Conservation (phyloP, 1,139 yeast species). For the Blastobotrys aristatus region DNA sequence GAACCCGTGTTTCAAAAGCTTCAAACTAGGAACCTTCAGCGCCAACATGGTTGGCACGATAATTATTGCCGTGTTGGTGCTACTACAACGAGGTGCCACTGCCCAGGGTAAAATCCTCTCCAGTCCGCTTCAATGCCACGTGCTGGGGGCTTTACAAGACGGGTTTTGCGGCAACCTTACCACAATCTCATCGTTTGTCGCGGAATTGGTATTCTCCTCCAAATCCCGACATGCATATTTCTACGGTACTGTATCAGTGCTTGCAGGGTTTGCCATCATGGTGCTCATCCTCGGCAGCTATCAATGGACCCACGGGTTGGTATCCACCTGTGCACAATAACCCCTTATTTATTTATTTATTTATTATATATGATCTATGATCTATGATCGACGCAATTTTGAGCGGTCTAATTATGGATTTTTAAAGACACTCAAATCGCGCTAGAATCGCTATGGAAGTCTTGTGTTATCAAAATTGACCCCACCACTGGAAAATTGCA, state of each 20-base stretch:
- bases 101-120: conserved; percentile 25
- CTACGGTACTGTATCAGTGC: conserved; percentile 40
- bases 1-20: conserved; percentile 38
- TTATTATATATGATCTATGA: too few relatives aligned
- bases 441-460: too few relatives aligned
- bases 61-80: conserved; percentile 49
- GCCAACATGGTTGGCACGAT: conserved; percentile 61
- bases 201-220: conserved; percentile 49
- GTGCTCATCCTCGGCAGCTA: conserved; percentile 46
- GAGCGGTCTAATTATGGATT: too few relatives aligned
- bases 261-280: conserved; percentile 36
- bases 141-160: conserved; percentile 52
- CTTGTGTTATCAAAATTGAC: too few relatives aligned
- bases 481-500: too few relatives aligned
- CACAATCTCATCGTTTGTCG: conserved; percentile 72
- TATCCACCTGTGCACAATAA: conserved; percentile 7
- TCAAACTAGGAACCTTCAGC: conserved; percentile 70
- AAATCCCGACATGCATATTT: conserved; percentile 33
- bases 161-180: conserved; percentile 79
- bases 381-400: too few relatives aligned
- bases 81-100: conserved; percentile 46
- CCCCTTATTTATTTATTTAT: too few relatives aligned
- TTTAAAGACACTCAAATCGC: too few relatives aligned
- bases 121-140: conserved; percentile 43
- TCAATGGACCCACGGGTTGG: conserved; percentile 43